phyloP scores from a whole-genome alignment of 257 asterid species.

The Jacaranda mimosifolia region DNA sequence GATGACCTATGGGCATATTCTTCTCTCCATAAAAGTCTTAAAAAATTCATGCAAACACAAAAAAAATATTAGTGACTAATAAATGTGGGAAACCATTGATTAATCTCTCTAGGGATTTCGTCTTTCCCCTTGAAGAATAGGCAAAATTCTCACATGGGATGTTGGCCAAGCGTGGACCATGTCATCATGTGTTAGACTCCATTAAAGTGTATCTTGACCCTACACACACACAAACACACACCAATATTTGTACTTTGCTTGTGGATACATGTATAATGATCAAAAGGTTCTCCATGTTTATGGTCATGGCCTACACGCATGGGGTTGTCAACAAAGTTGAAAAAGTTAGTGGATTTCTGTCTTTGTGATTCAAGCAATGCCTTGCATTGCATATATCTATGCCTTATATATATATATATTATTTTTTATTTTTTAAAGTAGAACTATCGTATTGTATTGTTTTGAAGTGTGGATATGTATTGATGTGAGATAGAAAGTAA shows the following conservation, averaged over 20 bases:
- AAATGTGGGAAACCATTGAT: not conserved
- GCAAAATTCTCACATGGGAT: slow-evolving; percentile 50
- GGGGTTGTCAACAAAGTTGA: slow-evolving; percentile 39
- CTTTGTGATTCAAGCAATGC: slow-evolving; percentile 28
- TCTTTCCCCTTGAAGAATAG: slow-evolving; percentile 17
- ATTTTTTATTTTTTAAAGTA: too few relatives aligned
- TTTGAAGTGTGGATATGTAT: too few relatives aligned
- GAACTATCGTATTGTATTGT: too few relatives aligned
- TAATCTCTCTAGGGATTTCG: slow-evolving; percentile 6
- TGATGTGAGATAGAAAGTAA: too few relatives aligned
- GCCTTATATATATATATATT: not conserved
- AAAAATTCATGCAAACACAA: not conserved
- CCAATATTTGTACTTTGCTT: slow-evolving; percentile 48
- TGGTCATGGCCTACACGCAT: slow-evolving; percentile 60
- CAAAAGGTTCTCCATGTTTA: slow-evolving; percentile 35
- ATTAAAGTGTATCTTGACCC: slow-evolving; percentile 44
- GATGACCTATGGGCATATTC: not conserved
- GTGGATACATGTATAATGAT: slow-evolving; percentile 53
- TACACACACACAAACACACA: slow-evolving; percentile 28
- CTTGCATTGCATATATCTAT: slow-evolving; percentile 17
- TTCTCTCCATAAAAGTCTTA: not conserved
- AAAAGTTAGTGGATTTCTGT: slow-evolving; percentile 2
- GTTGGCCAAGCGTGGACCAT: slow-evolving; percentile 55
- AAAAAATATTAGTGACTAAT: not conserved
- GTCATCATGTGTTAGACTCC: slow-evolving; percentile 41